Evolutionary conservation across 106 monocot genomes (phyloP).

Genomic region (Dioscorea alata): DNA sequence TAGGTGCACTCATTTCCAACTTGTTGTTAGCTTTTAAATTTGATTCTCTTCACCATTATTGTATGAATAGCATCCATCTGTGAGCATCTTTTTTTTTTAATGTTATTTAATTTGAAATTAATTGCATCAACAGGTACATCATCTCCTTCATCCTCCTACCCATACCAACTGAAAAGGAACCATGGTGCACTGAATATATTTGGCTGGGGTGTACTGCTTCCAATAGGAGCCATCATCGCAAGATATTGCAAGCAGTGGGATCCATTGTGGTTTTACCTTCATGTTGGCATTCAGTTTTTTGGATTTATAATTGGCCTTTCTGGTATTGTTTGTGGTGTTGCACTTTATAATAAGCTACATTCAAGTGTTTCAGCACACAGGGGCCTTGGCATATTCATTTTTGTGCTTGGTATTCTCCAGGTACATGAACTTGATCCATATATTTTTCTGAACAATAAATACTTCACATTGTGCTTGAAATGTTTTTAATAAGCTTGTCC

Average conservation of each 20-base stretch:
- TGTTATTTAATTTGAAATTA: too few species aligned
- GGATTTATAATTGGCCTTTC: conserved; percentile 75
- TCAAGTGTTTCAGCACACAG: conserved; percentile 61
- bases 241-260: conserved; percentile 69
- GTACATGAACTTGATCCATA: conserved; percentile 8
- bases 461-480: too few species aligned
- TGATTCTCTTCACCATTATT: too few species aligned
- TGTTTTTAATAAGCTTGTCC: too few species aligned
- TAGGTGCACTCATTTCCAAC: too few species aligned
- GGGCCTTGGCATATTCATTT: conserved; percentile 68
- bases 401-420: conserved; percentile 87
- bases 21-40: too few species aligned
- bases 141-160: conserved; percentile 49
- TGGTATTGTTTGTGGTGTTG: conserved; percentile 58
- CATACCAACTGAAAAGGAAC: conserved; percentile 61
- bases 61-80: too few species aligned
- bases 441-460: too few species aligned
- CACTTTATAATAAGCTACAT: conserved; percentile 70
- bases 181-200: conserved; percentile 73
- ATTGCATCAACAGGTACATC: conserved; percentile 39
- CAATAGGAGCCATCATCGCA: conserved; percentile 76
- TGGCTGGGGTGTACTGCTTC: conserved; percentile 85
- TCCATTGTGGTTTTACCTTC: conserved; percentile 79
- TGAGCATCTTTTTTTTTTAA: too few species aligned
- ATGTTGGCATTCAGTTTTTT: conserved; percentile 54